Percentiles rank a stretch among this genome's conserved stretches.
Evolutionary conservation across 2,329 filamentous ascomycete species (phyloP).

Genomic region (Ophiocordyceps camponoti-rufipedis): DNA sequence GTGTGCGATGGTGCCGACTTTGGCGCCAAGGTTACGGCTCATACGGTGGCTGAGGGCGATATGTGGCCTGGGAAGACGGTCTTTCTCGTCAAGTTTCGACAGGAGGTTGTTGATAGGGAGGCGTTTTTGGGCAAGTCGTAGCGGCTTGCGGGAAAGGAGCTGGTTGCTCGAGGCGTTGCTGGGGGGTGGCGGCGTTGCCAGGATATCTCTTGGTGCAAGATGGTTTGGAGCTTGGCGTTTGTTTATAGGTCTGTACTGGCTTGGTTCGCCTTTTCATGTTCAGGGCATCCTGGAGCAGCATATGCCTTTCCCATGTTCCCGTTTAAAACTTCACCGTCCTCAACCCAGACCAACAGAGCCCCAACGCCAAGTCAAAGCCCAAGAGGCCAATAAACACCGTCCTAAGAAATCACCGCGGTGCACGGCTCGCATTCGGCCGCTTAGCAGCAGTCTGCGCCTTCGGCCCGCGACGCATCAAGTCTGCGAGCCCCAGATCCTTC

Average conservation of each 20-base stretch:
- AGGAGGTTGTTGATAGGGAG: conserved; percentile 85
- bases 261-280: too few species aligned
- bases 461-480: conserved; percentile 49
- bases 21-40: conserved; percentile 73
- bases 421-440: background rate
- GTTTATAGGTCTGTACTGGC: too few species aligned
- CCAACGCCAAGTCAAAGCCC: too few species aligned
- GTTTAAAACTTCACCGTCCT: too few species aligned
- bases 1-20: conserved; percentile 89
- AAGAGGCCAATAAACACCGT: background rate
- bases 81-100: conserved; percentile 81
- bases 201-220: too few species aligned
- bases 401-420: conserved; percentile 7
- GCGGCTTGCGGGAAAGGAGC: background rate
- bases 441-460: background rate
- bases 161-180: too few species aligned
- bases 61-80: conserved; percentile 96
- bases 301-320: too few species aligned
- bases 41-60: conserved; percentile 55
- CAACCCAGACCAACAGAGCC: too few species aligned
- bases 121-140: conserved; percentile 50
- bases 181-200: too few species aligned
- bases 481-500: conserved; percentile 59
- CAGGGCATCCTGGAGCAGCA: too few species aligned
- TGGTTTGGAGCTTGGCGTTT: too few species aligned